These are phyloP conservation scores for Podila epigama DNA, from an alignment of 192 early-diverging fungal species.

Conservation along the genomic window DNA sequence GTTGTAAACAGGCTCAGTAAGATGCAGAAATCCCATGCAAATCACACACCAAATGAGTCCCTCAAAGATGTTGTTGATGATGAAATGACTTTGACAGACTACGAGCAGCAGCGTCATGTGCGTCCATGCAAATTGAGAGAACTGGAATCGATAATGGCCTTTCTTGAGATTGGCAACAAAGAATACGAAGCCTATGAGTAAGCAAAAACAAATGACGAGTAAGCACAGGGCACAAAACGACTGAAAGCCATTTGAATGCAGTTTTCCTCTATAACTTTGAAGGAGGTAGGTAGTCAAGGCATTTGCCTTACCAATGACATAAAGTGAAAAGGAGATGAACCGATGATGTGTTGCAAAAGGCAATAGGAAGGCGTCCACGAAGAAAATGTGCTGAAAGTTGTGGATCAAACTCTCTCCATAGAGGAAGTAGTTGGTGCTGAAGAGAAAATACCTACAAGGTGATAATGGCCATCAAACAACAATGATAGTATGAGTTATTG, in stretches of 20 bases:
- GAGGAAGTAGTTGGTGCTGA: conserved; percentile 90
- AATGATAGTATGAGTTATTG: no score
- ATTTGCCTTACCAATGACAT: conserved; percentile 71
- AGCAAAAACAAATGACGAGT: neutral
- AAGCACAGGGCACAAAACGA: neutral
- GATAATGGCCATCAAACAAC: no score
- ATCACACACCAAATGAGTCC: conserved; percentile 84
- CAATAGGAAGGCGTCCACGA: conserved; percentile 84
- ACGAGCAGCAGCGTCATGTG: conserved; percentile 95
- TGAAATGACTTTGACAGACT: conserved; percentile 93
- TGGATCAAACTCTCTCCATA: conserved; percentile 94
- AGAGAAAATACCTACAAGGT: conserved; percentile 79
- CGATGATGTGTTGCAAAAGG: conserved; percentile 91
- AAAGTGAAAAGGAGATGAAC: conserved; percentile 92
- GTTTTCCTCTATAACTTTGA: neutral
- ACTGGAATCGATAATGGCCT: conserved; percentile 94
- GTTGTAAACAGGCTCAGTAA: neutral
- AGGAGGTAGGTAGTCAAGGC: neutral
- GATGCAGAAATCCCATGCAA: neutral
- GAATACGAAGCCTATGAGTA: conserved; percentile 76
- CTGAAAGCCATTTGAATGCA: no score
- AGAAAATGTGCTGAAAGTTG: conserved; percentile 82
- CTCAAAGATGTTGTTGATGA: conserved; percentile 98
- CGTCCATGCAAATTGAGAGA: conserved; percentile 96
- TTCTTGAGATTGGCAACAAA: conserved; percentile 95